Evolutionary conservation across 2,329 filamentous ascomycete genomes (phyloP).

Genomic region (Fusarium phyllophilum): DNA sequence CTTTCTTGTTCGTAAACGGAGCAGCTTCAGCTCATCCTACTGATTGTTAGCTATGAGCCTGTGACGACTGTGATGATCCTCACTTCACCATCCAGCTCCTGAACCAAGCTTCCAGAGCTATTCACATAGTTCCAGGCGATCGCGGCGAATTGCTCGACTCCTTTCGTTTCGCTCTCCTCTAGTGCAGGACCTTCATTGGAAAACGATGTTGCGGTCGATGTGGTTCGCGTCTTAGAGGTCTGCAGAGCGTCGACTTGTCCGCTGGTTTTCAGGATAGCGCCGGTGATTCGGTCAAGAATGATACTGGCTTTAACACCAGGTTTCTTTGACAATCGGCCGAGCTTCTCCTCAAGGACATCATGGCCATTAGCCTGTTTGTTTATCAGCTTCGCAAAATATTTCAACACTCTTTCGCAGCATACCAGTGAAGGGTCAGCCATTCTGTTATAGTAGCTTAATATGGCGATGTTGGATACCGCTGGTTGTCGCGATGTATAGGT

Average conservation of each 20-base stretch:
- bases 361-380: constrained; percentile 56
- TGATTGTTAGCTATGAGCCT: constrained; percentile 35
- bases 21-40: constrained; percentile 79
- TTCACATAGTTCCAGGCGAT: constrained; percentile 82
- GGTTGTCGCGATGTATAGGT: constrained; percentile 12
- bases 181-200: constrained; percentile 56
- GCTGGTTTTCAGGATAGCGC: constrained; percentile 78
- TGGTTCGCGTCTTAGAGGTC: constrained; percentile 51
- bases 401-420: neutral
- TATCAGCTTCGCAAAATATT: neutral
- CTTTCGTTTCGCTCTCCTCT: constrained; percentile 63
- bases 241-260: constrained; percentile 71
- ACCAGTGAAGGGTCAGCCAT: constrained; percentile 44
- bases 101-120: constrained; percentile 74
- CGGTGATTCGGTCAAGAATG: constrained; percentile 76
- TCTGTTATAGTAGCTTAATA: neutral
- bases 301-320: constrained; percentile 82
- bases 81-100: constrained; percentile 78
- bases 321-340: constrained; percentile 79
- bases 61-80: constrained; percentile 13
- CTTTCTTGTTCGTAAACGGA: constrained; percentile 83
- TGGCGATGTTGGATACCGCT: constrained; percentile 10
- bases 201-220: constrained; percentile 55
- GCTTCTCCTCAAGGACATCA: constrained; percentile 71
- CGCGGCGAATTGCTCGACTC: constrained; percentile 76